Base-by-base conservation (phyloP, 192 early-diverging fungal genomes). In the Dimargaris cristalligena region DNA sequence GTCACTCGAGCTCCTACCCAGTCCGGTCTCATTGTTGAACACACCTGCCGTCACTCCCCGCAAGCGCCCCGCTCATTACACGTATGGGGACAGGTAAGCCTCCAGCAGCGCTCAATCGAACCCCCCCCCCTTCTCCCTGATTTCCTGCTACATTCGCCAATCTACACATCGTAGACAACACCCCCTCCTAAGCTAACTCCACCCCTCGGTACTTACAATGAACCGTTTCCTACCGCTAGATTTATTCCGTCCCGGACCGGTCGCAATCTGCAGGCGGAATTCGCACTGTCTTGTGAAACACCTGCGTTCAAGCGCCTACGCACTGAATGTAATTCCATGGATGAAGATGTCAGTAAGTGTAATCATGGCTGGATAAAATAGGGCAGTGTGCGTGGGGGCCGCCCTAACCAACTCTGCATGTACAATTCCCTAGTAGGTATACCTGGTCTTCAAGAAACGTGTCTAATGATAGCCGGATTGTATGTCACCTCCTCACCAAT, bases 211-310 rank as follows among this genome's bases (percentile, higher is more conserved):
- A 6, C 38, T 41, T 16, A 41, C 38, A 6, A 41, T 41, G 8
- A 41, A n/a, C n/a, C 38, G 8, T 10, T 41, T 41, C 38, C 6
- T 41, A 41, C 16, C 16, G 6, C 38, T 41, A 41, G 38, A 10
- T 57, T 57, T 57, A 26, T 57, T 9, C 34, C 55, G 34, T 23
- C 4, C 33, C 55, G 55, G 13, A 57, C 34, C 6, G 55, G 55
- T 34, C 55, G 55, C 10, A 57, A 57, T 26, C 28, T 57, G 1
- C 35, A 38, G 20, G 55, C 55, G 0, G 55, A 57, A 25, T 57
- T 57, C 16, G 13, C 32, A 1, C n/a, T 57, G 38, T 31, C 55
- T 26, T n/a, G 16, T 22, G 55, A 57, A 35, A 31, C 55, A 1
- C 55, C 55, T 2, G 18, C 33, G 9, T 13, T 34, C 4, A 57